Evolutionary conservation across 345 rosid species (phyloP).

Genomic region (Microthlaspi erraticum): DNA sequence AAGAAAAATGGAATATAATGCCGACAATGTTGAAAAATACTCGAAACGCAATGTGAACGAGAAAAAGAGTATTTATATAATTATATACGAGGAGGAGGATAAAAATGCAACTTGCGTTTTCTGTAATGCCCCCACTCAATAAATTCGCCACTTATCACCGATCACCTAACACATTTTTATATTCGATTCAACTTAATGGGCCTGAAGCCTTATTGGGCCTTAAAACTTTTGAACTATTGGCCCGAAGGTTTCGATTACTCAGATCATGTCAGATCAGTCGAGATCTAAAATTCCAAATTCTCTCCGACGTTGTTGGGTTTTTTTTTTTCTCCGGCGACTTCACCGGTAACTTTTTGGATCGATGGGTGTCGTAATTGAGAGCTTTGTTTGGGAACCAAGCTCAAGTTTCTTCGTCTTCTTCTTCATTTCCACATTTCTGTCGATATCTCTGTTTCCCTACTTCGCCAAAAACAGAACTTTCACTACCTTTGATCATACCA

Average conservation of each 20-base stretch:
- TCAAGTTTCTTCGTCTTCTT: slow-evolving; percentile 60
- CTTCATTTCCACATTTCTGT: slow-evolving; percentile 59
- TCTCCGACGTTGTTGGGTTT: slow-evolving; percentile 18
- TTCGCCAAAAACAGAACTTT: slow-evolving; percentile 48
- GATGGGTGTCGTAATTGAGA: slow-evolving; percentile 80
- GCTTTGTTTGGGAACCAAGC: slow-evolving; percentile 73
- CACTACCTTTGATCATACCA: slow-evolving; percentile 55
- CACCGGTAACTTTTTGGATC: slow-evolving; percentile 29
- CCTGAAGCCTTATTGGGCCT: neutral
- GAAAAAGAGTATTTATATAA: slow-evolving; percentile 16
- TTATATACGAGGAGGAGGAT: neutral
- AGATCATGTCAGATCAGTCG: neutral
- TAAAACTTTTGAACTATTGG: neutral
- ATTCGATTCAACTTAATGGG: slow-evolving; percentile 17
- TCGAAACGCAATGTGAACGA: neutral
- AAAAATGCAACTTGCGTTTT: slow-evolving; percentile 21
- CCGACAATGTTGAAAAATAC: slow-evolving; percentile 12
- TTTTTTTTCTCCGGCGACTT: slow-evolving; percentile 18
- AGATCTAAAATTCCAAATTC: slow-evolving; percentile 25
- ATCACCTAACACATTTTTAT: slow-evolving; percentile 24
- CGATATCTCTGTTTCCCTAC: slow-evolving; percentile 59
- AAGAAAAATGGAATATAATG: slow-evolving; percentile 16
- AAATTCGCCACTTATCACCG: slow-evolving; percentile 34
- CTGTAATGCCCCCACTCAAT: slow-evolving; percentile 30
- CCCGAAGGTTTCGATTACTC: neutral